Conservation (phyloP, 2,329 filamentous ascomycete genomes). For the Monilinia laxa region DNA sequence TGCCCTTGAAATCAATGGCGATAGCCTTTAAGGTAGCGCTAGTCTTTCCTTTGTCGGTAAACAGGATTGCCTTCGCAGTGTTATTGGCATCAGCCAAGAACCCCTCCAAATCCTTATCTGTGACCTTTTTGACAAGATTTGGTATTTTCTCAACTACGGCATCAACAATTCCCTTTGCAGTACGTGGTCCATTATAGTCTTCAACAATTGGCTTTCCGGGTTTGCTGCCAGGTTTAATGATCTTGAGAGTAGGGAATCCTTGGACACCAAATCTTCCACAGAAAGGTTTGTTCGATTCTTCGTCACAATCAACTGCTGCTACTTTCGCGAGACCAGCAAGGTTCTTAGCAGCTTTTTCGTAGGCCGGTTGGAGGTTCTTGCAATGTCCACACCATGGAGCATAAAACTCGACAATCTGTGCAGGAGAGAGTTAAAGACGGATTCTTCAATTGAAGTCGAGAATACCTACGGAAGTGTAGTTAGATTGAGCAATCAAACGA, state of each 20-base stretch:
- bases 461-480: conserved; percentile 78
- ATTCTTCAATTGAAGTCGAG: conserved; percentile 19
- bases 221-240: conserved; percentile 82
- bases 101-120: conserved; percentile 72
- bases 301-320: conserved; percentile 91
- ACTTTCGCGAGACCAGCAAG: conserved; percentile 93
- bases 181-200: conserved; percentile 83
- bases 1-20: conserved; percentile 86
- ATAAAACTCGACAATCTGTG: conserved; percentile 77
- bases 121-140: conserved; percentile 81
- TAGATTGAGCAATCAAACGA: conserved; percentile 79
- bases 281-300: conserved; percentile 84
- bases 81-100: conserved; percentile 70
- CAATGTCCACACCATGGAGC: conserved; percentile 98
- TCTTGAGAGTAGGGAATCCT: conserved; percentile 95
- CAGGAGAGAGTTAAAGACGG: conserved; percentile 22
- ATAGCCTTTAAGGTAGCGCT: conserved; percentile 79
- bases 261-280: conserved; percentile 84
- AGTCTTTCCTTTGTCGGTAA: conserved; percentile 89
- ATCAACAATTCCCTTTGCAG: conserved; percentile 83
- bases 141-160: conserved; percentile 84
- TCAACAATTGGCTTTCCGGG: conserved; percentile 76
- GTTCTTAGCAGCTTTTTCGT: conserved; percentile 88
- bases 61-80: conserved; percentile 81
- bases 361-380: conserved; percentile 90